Evolutionary conservation across 1,139 yeast species (phyloP).

Genomic region (Hyphopichia buzzinii): DNA sequence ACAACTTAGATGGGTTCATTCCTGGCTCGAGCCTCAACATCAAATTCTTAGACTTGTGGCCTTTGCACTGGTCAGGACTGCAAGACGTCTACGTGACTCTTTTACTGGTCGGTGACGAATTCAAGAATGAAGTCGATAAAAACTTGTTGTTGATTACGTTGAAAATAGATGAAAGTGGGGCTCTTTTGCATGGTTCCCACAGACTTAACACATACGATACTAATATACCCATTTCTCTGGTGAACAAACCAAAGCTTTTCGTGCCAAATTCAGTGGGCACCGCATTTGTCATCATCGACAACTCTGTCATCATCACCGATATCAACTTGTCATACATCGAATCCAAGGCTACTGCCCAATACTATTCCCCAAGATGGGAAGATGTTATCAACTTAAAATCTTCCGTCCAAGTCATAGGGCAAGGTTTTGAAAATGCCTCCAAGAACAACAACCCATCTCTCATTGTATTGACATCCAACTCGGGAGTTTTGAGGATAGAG

Average conservation of each 20-base stretch:
- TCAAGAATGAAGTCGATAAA: slow-evolving; percentile 15
- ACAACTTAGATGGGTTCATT: slow-evolving; percentile 37
- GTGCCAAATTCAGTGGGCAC: slow-evolving; percentile 63
- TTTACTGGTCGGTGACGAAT: slow-evolving; percentile 26
- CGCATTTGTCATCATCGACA: slow-evolving; percentile 60
- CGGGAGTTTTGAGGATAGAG: slow-evolving; percentile 67
- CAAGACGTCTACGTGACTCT: slow-evolving; percentile 51
- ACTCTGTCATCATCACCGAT: slow-evolving; percentile 66
- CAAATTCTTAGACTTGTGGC: slow-evolving; percentile 56
- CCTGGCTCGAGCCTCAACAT: slow-evolving; percentile 34
- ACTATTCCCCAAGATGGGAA: slow-evolving; percentile 70
- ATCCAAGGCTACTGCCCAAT: slow-evolving; percentile 28
- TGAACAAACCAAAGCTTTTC: slow-evolving; percentile 47
- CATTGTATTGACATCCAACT: slow-evolving; percentile 50
- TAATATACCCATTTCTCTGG: slow-evolving; percentile 26
- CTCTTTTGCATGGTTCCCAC: slow-evolving; percentile 62
- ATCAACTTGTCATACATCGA: slow-evolving; percentile 42
- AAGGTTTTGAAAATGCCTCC: slow-evolving; percentile 50
- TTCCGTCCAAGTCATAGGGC: slow-evolving; percentile 57
- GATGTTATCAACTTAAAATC: slow-evolving; percentile 61
- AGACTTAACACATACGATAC: slow-evolving; percentile 36
- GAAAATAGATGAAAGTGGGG: slow-evolving; percentile 51
- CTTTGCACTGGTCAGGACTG: slow-evolving; percentile 19
- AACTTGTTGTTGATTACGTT: slow-evolving; percentile 53
- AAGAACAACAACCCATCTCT: slow-evolving; percentile 38